Conservation (phyloP, 805 yeast species). For the Kazachstania psychrophila region DNA sequence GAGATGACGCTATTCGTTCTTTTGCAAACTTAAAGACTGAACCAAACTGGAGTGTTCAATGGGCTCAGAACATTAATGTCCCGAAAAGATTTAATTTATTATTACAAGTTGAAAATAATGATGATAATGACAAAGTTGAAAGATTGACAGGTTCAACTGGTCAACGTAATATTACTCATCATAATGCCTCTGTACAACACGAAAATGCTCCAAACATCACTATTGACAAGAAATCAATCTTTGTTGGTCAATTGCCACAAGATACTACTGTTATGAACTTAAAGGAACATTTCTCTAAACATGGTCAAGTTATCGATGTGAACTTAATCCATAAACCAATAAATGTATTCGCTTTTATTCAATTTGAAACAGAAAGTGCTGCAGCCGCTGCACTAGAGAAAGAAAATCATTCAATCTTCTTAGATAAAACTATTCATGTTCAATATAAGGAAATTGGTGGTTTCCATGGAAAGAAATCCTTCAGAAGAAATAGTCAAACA, state of each 20-base stretch:
- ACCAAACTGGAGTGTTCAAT: constrained; percentile 53
- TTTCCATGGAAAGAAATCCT: constrained; percentile 16
- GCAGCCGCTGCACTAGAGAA: constrained; percentile 84
- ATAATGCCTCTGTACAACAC: not conserved
- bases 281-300: constrained; percentile 48
- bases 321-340: constrained; percentile 45
- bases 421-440: constrained; percentile 71
- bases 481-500: constrained; percentile 18
- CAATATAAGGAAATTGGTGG: constrained; percentile 59
- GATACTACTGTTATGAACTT: constrained; percentile 48
- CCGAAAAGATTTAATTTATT: constrained; percentile 30
- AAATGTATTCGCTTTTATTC: constrained; percentile 63
- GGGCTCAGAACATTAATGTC: constrained; percentile 78
- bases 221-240: constrained; percentile 66
- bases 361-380: constrained; percentile 52
- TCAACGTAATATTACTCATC: not conserved
- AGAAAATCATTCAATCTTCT: constrained; percentile 71
- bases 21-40: constrained; percentile 57
- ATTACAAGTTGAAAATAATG: constrained; percentile 8
- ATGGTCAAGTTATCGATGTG: constrained; percentile 55
- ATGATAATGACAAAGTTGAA: constrained; percentile 4
- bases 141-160: constrained; percentile 2
- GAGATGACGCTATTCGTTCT: constrained; percentile 84
- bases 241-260: constrained; percentile 62
- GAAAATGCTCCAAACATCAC: constrained; percentile 19